phyloP scores from a whole-genome alignment of 768 basidiomycete species.

The Paxillus ammoniavirescens region DNA sequence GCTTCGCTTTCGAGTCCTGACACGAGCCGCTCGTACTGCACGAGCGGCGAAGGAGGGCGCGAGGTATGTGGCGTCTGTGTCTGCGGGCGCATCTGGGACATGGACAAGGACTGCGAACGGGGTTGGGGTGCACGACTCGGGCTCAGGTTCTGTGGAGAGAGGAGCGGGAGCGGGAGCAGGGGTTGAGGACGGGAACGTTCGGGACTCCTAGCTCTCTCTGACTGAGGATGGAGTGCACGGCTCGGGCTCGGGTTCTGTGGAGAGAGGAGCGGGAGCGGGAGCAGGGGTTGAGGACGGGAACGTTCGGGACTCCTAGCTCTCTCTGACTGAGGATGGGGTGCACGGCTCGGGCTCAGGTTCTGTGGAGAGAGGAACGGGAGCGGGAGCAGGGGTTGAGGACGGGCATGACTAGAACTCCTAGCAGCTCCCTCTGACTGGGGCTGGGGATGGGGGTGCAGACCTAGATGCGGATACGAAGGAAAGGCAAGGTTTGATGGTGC shows the following conservation, averaged over 20 bases:
- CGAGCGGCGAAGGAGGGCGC: constrained; percentile 23
- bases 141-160: not conserved
- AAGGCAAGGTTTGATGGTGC: not conserved
- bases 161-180: not conserved
- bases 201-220: not conserved
- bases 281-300: not conserved
- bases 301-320: not conserved
- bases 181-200: not conserved
- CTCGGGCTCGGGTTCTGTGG: not conserved
- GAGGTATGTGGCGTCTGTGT: constrained; percentile 9
- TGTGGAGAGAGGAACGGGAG: not conserved
- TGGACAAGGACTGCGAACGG: not conserved
- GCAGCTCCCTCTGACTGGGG: not conserved
- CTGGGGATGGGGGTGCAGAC: not conserved
- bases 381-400: not conserved
- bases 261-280: not conserved
- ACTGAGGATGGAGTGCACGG: no score
- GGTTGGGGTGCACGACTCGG: not conserved
- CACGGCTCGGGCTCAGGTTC: no score
- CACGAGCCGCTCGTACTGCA: constrained; percentile 77
- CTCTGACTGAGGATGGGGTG: not conserved
- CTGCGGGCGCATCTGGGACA: not conserved
- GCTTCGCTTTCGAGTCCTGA: constrained; percentile 81
- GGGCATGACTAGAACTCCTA: not conserved
- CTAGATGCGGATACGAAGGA: not conserved